Base-by-base conservation (phyloP, 2,329 filamentous ascomycete genomes). In the Colletotrichum filicis region DNA sequence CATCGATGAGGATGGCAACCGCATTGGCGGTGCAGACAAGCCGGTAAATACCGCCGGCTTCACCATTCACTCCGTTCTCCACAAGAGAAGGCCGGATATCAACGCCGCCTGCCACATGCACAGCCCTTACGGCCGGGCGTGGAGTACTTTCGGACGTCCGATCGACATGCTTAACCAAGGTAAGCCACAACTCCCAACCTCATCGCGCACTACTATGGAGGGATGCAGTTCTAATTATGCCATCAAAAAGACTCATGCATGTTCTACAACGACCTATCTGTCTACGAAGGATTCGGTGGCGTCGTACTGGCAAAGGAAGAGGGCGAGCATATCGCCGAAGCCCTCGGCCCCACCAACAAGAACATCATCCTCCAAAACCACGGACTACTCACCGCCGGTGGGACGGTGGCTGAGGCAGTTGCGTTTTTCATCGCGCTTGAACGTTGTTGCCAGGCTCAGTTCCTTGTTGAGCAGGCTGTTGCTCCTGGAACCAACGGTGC, bases 321-420 rank as follows among this genome's bases (percentile, higher is more conserved):
- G 78, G 92, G 92, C 0, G 81, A 85, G 62, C 83, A 87, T 22
- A 87, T 94, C 71, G 92, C 92, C 0, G 83, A 84, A 19, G 88
- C 92, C 0, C 83, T 94, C 1, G 92, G 92, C 0, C 71, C 75
- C 0, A 80, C 83, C 0, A 89, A 87, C 72, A 92, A 87, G 79
- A 91, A 87, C 19, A 83, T 91, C 75, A 92, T 94, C 61, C 80
- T 94, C 52, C 85, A 91, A 76, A 94, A 94, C 78, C 92, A 94
- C 78, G 93, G 92, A 0, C 81, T 94, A 5, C 79, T 94, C 55
- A 93, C 92, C 0, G 90, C 92, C 0, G 92, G 93, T 0, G 78
- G 80, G 0, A 94, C 92, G 0, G 91, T 94, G 3, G 92, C 93
- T 74, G 92, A 94, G 80, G 92, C 92, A 0, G 91, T 91, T 0